Base-by-base conservation (phyloP, 2,329 filamentous ascomycete genomes). In the Colletotrichum sp. region DNA sequence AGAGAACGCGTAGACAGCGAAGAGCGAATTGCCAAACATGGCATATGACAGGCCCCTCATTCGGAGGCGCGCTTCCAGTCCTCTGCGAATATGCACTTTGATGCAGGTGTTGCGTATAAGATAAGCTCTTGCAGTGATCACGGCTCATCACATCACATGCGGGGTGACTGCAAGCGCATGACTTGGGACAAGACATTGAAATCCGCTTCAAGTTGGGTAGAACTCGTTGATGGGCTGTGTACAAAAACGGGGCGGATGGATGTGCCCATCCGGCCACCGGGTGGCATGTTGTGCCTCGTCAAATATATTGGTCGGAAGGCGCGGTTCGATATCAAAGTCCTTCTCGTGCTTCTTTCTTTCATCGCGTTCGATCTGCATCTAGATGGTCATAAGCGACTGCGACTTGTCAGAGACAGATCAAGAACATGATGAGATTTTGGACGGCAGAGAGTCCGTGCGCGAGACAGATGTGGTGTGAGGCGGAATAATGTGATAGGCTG, bases 361-460 rank as follows among this genome's bases (percentile, higher is more conserved):
- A 14, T 30, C 61, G 28, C 24, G 58, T 64, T 73, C 62, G 58
- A 75, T 75, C 38, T 72, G 62, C 38, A 34, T 75, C 62, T 67
- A 56, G n/a, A 52, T 62, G 26, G 38, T 63, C 62, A 58, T 38
- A 75, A 65, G 14, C 55, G 69, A 75, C 68, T 55, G 36, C 24
- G 34, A 61, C 68, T 67, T 66, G 62, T 71, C 30, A 32, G 62
- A 67, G 68, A 28, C 36, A 26, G 62, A 62, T 71, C 38, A 62
- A 72, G 38, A 67, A 59, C 26, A 55, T 38, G 34, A 61, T 16
- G 16, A 59, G 52, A 64, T 65, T 67, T 30, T 67, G 61, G 69
- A 72, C 61, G 55, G 52, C 61, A 36, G 9, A 21, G 36, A n/a
- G 43, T 56, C 69, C 62, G 73, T 75, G 69, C 69, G 62, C 61